phyloP scores from a whole-genome alignment of 2,329 filamentous ascomycete species.

The Metarhizium guizhouense region DNA sequence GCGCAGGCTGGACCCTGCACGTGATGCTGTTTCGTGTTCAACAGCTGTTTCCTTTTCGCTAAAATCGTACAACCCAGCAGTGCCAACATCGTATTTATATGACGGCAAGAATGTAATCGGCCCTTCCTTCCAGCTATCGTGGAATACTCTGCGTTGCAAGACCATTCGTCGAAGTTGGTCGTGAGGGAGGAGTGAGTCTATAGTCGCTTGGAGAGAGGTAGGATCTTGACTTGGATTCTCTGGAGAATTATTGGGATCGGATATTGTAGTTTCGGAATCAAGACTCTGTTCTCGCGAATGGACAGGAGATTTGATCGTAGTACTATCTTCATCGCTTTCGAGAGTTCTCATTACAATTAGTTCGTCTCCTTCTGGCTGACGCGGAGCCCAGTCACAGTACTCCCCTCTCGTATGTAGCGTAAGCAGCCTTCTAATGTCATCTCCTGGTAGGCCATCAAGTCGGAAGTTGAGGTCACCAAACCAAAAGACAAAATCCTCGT shows the following conservation, averaged over 20 bases:
- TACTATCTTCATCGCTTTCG: slow-evolving; percentile 42
- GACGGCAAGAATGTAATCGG: slow-evolving; percentile 83
- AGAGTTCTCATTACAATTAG: slow-evolving; percentile 37
- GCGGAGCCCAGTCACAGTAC: slow-evolving; percentile 44
- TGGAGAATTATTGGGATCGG: slow-evolving; percentile 57
- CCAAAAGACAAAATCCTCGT: slow-evolving; percentile 94
- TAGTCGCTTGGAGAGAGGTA: slow-evolving; percentile 76
- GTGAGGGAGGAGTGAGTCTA: slow-evolving; percentile 79
- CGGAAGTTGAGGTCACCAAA: slow-evolving; percentile 95
- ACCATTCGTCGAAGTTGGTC: slow-evolving; percentile 78
- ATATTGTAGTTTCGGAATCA: slow-evolving; percentile 35
- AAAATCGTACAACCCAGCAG: slow-evolving; percentile 82
- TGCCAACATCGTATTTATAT: slow-evolving; percentile 96
- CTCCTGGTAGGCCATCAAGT: slow-evolving; percentile 76
- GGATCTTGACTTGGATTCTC: slow-evolving; percentile 69
- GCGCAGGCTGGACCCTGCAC: no score
- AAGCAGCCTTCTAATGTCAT: slow-evolving; percentile 79
- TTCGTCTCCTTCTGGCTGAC: slow-evolving; percentile 34
- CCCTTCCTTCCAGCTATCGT: slow-evolving; percentile 89
- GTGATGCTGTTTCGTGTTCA: no score
- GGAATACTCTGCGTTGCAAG: slow-evolving; percentile 66
- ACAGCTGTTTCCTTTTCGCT: no score
- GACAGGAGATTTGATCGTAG: slow-evolving; percentile 23
- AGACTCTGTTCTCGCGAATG: slow-evolving; percentile 26
- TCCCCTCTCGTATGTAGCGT: slow-evolving; percentile 75